Conservation (phyloP, 768 basidiomycete genomes). For the Symmetrospora coprosmae region DNA sequence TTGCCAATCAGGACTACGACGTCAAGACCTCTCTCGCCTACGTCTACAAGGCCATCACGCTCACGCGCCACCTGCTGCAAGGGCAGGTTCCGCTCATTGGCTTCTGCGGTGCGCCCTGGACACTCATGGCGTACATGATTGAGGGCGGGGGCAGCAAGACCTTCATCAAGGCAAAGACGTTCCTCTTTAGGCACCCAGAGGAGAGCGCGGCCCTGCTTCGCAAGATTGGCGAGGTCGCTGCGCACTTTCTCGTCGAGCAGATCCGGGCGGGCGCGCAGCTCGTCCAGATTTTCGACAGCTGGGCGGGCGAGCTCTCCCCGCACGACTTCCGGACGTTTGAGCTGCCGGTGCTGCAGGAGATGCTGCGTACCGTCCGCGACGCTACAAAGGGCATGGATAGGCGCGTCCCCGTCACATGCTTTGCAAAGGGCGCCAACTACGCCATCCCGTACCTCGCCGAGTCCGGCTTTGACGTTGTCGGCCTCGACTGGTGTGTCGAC, state of each 20-base stretch:
- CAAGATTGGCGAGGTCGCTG: conserved; percentile 74
- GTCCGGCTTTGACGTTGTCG: conserved; percentile 70
- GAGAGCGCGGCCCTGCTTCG: conserved; percentile 62
- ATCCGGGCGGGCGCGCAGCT: conserved; percentile 93
- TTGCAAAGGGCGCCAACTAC: conserved; percentile 83
- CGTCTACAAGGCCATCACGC: conserved; percentile 79
- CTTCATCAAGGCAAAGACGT: conserved; percentile 77
- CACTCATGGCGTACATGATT: conserved; percentile 93
- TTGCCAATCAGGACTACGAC: conserved; percentile 60
- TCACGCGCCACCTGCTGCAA: conserved; percentile 60
- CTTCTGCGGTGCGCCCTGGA: conserved; percentile 97
- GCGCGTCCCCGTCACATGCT: conserved; percentile 67
- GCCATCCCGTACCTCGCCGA: conserved; percentile 50
- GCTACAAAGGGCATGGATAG: conserved; percentile 44
- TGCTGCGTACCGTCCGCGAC: conserved; percentile 53
- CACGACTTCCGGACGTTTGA: conserved; percentile 74
- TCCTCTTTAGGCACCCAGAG: conserved; percentile 81
- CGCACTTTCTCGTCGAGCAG: conserved; percentile 81
- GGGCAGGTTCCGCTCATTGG: conserved; percentile 93
- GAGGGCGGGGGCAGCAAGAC: conserved; percentile 90
- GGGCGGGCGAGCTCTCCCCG: conserved; percentile 81
- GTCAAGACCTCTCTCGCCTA: conserved; percentile 63
- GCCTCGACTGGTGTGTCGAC: conserved; percentile 82
- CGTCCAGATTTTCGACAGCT: conserved; percentile 93
- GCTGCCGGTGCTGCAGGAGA: conserved; percentile 59